Evolutionary conservation across 352 stramenopile genomes (phyloP).

Genomic region (Phytopythium chamaehyphon): DNA sequence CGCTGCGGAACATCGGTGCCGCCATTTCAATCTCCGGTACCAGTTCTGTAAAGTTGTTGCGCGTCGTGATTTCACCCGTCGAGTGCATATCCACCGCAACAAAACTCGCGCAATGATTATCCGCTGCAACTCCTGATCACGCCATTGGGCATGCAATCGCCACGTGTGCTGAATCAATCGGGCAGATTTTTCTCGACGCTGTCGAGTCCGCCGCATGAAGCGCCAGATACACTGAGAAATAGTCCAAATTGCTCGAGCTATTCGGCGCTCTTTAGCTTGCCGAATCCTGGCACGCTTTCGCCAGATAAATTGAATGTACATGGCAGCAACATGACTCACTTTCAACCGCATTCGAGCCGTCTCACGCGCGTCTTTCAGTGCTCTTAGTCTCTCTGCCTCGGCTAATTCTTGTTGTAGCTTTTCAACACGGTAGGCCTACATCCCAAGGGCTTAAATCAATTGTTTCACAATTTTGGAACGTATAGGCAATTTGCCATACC

Average conservation of each 20-base stretch:
- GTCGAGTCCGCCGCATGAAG: constrained; percentile 11
- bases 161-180: constrained; percentile 34
- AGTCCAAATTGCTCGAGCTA: constrained; percentile 17
- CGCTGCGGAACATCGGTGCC: constrained; percentile 9
- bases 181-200: constrained; percentile 15
- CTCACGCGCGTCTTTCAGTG: constrained; percentile 46
- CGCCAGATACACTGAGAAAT: constrained; percentile 31
- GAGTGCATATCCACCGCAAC: constrained; percentile 4
- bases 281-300: constrained; percentile 17
- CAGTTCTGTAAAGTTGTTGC: constrained; percentile 26
- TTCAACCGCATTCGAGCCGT: constrained; percentile 51
- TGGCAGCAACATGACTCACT: constrained; percentile 53
- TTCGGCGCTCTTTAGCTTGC: constrained; percentile 10
- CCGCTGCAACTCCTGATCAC: background rate
- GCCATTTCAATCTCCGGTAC: constrained; percentile 10
- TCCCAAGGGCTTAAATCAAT: too few relatives aligned
- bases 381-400: constrained; percentile 24
- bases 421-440: constrained; percentile 38
- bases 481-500: constrained; percentile 13
- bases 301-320: constrained; percentile 71
- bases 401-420: constrained; percentile 47
- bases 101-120: constrained; percentile 4
- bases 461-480: too few relatives aligned
- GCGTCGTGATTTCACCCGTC: background rate
- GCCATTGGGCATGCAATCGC: constrained; percentile 6